Conservation (phyloP, 2,329 filamentous ascomycete genomes). For the Thelonectria blattea region DNA sequence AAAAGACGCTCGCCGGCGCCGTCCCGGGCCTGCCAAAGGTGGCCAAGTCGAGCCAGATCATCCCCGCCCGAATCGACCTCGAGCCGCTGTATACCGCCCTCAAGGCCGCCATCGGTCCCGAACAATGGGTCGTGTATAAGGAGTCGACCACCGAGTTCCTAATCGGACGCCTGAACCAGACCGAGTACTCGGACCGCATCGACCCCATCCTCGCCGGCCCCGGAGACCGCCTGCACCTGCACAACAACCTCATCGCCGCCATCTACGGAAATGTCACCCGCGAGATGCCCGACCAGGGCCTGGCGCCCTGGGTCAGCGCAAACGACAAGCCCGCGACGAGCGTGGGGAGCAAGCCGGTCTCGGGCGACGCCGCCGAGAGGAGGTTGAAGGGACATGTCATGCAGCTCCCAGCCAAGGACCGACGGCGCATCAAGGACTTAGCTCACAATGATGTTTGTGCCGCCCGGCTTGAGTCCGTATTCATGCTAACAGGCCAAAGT, state of each 20-base stretch:
- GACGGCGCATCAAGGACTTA: conserved; percentile 70
- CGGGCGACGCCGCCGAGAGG: conserved; percentile 69
- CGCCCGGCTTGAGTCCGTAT: background rate
- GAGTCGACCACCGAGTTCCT: conserved; percentile 67
- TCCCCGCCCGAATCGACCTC: conserved; percentile 70
- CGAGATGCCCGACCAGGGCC: conserved; percentile 70
- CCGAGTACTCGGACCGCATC: conserved; percentile 64
- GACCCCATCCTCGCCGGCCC: conserved; percentile 65
- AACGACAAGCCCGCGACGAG: conserved; percentile 69
- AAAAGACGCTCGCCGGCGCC: conserved; percentile 63
- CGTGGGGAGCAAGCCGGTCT: conserved; percentile 65
- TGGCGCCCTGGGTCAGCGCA: conserved; percentile 74
- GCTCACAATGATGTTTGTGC: conserved; percentile 64
- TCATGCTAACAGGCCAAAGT: conserved; percentile 45
- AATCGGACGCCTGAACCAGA: conserved; percentile 67
- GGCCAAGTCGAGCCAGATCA: conserved; percentile 65
- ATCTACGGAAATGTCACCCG: conserved; percentile 73
- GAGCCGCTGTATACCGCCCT: conserved; percentile 69
- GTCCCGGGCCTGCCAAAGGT: conserved; percentile 57
- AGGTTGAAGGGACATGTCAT: conserved; percentile 73
- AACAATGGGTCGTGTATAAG: conserved; percentile 70
- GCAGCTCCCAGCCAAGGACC: conserved; percentile 70
- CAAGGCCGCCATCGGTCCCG: conserved; percentile 63
- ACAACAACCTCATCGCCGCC: conserved; percentile 71
- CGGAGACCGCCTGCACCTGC: conserved; percentile 67